Evolutionary conservation across 345 rosid species (phyloP).

Genomic region (Acer negundo): DNA sequence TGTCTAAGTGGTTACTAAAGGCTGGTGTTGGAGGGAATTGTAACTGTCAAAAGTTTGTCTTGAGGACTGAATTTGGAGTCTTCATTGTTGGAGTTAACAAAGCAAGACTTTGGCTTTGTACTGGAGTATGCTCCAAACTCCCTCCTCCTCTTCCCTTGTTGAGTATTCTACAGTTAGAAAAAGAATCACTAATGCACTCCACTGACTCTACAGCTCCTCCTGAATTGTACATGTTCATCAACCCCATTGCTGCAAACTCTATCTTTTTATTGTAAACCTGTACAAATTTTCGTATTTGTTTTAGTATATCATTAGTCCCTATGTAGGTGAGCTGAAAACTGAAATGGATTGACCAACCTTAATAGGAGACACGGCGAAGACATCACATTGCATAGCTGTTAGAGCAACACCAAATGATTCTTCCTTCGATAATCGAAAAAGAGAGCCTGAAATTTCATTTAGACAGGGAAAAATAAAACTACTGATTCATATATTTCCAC

Average conservation of each 20-base stretch:
- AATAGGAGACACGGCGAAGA: slow-evolving; percentile 50
- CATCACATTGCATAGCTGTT: slow-evolving; percentile 43
- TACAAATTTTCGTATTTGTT: not conserved
- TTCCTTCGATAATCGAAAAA: slow-evolving; percentile 33
- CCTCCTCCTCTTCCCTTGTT: slow-evolving; percentile 51
- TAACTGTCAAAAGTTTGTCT: slow-evolving; percentile 32
- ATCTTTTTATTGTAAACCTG: slow-evolving; percentile 40
- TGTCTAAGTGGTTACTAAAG: not conserved
- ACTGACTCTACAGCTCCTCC: slow-evolving; percentile 53
- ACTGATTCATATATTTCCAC: not conserved
- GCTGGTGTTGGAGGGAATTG: slow-evolving; percentile 25
- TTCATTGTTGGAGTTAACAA: slow-evolving; percentile 26
- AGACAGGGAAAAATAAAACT: too few species aligned
- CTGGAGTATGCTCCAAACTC: slow-evolving; percentile 47
- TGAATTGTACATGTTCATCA: slow-evolving; percentile 51
- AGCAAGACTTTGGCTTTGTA: slow-evolving; percentile 37
- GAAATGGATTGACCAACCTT: slow-evolving; percentile 30
- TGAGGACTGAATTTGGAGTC: slow-evolving; percentile 28
- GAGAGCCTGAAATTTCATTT: slow-evolving; percentile 23
- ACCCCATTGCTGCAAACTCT: slow-evolving; percentile 53
- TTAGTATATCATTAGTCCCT: not conserved
- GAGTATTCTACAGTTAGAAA: not conserved
- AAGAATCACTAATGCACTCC: not conserved
- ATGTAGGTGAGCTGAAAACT: not conserved
- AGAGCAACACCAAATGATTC: slow-evolving; percentile 30